Percentiles rank a stretch among this genome's conserved stretches.
Evolutionary conservation across 169 alveolate genomes (phyloP).

Genomic region (Plasmodium cynomolgi): DNA sequence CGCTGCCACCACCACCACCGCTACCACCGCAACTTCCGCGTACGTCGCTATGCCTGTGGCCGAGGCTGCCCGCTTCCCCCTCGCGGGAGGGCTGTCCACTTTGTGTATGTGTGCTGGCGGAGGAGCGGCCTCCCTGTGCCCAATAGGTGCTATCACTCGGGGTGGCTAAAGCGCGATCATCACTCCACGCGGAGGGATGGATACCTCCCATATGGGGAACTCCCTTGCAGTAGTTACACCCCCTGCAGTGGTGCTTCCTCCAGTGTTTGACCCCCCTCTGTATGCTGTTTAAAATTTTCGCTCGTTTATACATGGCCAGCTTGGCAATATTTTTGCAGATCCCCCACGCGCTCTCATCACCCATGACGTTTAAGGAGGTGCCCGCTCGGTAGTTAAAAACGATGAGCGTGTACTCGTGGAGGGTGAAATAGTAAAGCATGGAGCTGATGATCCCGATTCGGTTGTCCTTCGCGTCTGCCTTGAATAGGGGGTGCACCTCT

Average conservation of each 20-base stretch:
- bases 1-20: too few relatives aligned
- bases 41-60: not conserved
- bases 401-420: conserved; percentile 78
- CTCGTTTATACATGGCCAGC: conserved; percentile 78
- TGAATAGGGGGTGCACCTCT: not conserved
- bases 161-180: not conserved
- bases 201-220: not conserved
- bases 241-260: conserved; percentile 78
- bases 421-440: conserved; percentile 75
- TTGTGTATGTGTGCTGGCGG: too few relatives aligned
- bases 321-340: conserved; percentile 78
- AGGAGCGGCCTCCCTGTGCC: not conserved
- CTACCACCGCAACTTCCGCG: too few relatives aligned
- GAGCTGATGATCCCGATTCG: conserved; percentile 79
- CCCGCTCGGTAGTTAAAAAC: conserved; percentile 77
- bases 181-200: not conserved
- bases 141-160: not conserved
- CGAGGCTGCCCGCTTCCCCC: too few relatives aligned
- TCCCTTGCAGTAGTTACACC: conserved; percentile 78
- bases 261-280: conserved; percentile 75
- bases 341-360: conserved; percentile 76
- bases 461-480: conserved; percentile 48
- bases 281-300: conserved; percentile 66
- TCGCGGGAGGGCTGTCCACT: too few relatives aligned
- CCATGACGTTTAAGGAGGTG: conserved; percentile 76